Evolutionary conservation across 345 rosid genomes (phyloP).

Genomic region (Citrus reticulata): DNA sequence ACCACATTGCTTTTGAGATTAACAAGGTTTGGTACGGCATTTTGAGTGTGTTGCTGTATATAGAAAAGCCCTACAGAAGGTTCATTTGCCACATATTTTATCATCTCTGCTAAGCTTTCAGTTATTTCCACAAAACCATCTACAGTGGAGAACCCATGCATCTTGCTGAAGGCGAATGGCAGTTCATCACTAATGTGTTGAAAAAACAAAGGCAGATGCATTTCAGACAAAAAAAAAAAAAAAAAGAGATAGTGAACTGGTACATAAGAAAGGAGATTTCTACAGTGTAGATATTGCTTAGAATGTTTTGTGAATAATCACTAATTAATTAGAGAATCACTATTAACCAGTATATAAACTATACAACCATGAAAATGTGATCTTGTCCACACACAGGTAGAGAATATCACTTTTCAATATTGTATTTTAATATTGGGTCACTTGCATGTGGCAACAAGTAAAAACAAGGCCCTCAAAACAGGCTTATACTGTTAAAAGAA

Average conservation of each 20-base stretch:
- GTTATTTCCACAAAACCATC: conserved; percentile 94
- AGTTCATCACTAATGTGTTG: conserved; percentile 49
- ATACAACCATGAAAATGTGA: background rate
- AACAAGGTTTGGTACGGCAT: conserved; percentile 67
- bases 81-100: conserved; percentile 83
- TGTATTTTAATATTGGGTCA: background rate
- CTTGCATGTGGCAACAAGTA: background rate
- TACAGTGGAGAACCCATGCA: conserved; percentile 87
- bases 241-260: background rate
- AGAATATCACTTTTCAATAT: background rate
- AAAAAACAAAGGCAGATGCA: conserved; percentile 8
- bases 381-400: background rate
- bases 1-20: conserved; percentile 49
- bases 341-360: background rate
- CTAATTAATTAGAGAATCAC: background rate
- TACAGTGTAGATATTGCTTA: background rate
- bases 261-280: background rate
- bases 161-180: conserved; percentile 45
- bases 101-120: conserved; percentile 88
- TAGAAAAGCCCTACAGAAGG: conserved; percentile 92
- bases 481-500: background rate
- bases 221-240: background rate
- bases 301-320: background rate
- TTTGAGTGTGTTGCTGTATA: conserved; percentile 77
- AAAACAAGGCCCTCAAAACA: background rate